A percentile compares a stretch with the other conserved stretches of the same genome.
Evolutionary conservation across 2,329 filamentous ascomycete genomes (phyloP).

Genomic region (Fusarium praegraminearum): DNA sequence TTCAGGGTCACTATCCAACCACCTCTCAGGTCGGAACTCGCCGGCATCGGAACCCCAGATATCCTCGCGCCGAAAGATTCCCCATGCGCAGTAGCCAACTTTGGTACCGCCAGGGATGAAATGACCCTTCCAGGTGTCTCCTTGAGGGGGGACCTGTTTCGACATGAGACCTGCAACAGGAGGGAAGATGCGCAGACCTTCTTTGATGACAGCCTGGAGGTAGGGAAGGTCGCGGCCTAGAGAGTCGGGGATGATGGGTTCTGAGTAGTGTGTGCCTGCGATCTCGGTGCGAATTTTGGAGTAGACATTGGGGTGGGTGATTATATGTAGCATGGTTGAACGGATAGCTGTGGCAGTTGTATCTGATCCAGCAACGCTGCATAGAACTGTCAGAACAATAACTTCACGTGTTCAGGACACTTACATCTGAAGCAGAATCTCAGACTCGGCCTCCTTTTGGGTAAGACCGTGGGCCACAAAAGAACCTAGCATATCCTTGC

Average conservation of each 20-base stretch:
- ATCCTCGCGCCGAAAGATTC: slow-evolving; percentile 50
- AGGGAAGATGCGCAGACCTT: slow-evolving; percentile 57
- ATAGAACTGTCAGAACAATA: accelerated
- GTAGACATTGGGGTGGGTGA: slow-evolving; percentile 62
- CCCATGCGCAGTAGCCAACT: slow-evolving; percentile 53
- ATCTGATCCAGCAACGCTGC: slow-evolving; percentile 66
- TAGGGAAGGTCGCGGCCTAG: slow-evolving; percentile 56
- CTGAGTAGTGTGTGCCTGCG: slow-evolving; percentile 27
- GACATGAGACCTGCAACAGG: slow-evolving; percentile 54
- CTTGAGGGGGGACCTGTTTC: slow-evolving; percentile 50
- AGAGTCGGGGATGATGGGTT: slow-evolving; percentile 48
- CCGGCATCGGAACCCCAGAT: slow-evolving; percentile 53
- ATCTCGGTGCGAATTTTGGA: slow-evolving; percentile 56
- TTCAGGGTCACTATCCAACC: slow-evolving; percentile 53
- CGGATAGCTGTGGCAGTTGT: slow-evolving; percentile 68
- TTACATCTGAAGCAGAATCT: slow-evolving; percentile 46
- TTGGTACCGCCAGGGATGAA: slow-evolving; percentile 52
- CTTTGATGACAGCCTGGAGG: slow-evolving; percentile 63
- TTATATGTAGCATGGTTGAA: slow-evolving; percentile 64
- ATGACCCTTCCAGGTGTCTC: slow-evolving; percentile 50
- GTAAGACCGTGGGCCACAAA: slow-evolving; percentile 48
- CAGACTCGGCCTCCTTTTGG: slow-evolving; percentile 45
- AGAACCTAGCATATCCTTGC: slow-evolving; percentile 50
- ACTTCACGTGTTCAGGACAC: neutral
- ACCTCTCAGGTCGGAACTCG: slow-evolving; percentile 53